Conservation (phyloP, 306 rosid genomes). For the Pyrus betulifolia region DNA sequence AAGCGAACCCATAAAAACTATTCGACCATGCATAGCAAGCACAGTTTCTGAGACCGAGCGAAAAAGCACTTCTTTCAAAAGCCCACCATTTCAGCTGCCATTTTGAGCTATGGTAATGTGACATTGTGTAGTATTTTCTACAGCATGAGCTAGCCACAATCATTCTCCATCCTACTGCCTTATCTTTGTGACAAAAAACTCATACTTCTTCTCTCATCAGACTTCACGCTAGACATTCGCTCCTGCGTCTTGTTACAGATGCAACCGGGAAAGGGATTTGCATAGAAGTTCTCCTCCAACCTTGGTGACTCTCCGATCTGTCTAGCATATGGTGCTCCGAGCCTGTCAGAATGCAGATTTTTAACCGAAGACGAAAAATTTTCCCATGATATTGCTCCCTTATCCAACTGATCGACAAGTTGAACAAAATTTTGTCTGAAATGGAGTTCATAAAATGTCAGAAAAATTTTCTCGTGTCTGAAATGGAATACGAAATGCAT, state of each 20-base stretch:
- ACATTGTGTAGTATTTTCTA: slow-evolving; percentile 5
- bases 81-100: slow-evolving; percentile 26
- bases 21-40: slow-evolving; percentile 28
- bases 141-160: slow-evolving; percentile 6
- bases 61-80: slow-evolving; percentile 29
- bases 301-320: slow-evolving; percentile 70
- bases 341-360: slow-evolving; percentile 51
- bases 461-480: background rate
- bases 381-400: slow-evolving; percentile 53
- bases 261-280: slow-evolving; percentile 93
- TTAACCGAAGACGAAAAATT: slow-evolving; percentile 51
- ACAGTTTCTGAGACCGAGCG: slow-evolving; percentile 18
- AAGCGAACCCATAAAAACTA: slow-evolving; percentile 17
- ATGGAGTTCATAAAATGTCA: slow-evolving; percentile 1
- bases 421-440: slow-evolving; percentile 70
- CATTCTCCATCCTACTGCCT: background rate
- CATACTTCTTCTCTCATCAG: slow-evolving; percentile 22
- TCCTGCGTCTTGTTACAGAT: slow-evolving; percentile 60
- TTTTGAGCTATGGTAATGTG: slow-evolving; percentile 24
- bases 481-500: background rate
- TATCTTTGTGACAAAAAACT: slow-evolving; percentile 37
- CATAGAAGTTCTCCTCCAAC: slow-evolving; percentile 82
- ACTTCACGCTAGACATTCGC: slow-evolving; percentile 21
- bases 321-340: slow-evolving; percentile 75
- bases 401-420: slow-evolving; percentile 62